phyloP scores from a whole-genome alignment of 108 stramenopile genomes.

The Nannochloropsis gaditana region DNA sequence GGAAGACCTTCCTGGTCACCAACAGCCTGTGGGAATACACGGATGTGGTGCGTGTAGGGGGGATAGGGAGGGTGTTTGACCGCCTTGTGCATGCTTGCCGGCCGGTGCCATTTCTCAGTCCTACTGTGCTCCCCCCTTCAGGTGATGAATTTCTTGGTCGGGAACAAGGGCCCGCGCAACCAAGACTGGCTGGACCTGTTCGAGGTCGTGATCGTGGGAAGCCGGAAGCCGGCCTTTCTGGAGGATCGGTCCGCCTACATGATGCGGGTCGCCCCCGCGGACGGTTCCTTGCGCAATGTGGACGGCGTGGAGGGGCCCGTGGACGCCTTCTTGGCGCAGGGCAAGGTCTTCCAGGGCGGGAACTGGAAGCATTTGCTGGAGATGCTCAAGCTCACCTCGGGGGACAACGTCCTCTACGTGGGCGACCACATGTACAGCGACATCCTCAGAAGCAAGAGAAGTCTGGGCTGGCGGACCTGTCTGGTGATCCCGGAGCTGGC shows the following conservation, averaged over 20 bases:
- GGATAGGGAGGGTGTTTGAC: neutral
- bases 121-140: neutral
- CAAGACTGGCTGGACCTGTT: slow-evolving; percentile 89
- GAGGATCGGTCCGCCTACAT: slow-evolving; percentile 69
- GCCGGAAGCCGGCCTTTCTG: slow-evolving; percentile 58
- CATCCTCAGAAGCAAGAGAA: slow-evolving; percentile 59
- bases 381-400: slow-evolving; percentile 74
- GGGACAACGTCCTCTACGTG: slow-evolving; percentile 89
- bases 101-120: neutral
- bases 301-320: slow-evolving; percentile 74
- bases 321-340: slow-evolving; percentile 67
- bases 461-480: slow-evolving; percentile 87
- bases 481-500: slow-evolving; percentile 52
- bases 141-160: slow-evolving; percentile 77
- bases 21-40: slow-evolving; percentile 94
- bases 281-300: slow-evolving; percentile 72
- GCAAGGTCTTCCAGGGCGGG: slow-evolving; percentile 87
- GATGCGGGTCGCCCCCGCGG: slow-evolving; percentile 66
- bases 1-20: slow-evolving; percentile 85
- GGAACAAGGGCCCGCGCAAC: slow-evolving; percentile 53
- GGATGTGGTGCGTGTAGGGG: slow-evolving; percentile 59
- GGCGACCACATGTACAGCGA: slow-evolving; percentile 86
- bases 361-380: slow-evolving; percentile 80
- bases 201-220: slow-evolving; percentile 82
- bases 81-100: neutral